phyloP scores from a whole-genome alignment of 176 grass and related monocot species.

The Zizania latifolia region DNA sequence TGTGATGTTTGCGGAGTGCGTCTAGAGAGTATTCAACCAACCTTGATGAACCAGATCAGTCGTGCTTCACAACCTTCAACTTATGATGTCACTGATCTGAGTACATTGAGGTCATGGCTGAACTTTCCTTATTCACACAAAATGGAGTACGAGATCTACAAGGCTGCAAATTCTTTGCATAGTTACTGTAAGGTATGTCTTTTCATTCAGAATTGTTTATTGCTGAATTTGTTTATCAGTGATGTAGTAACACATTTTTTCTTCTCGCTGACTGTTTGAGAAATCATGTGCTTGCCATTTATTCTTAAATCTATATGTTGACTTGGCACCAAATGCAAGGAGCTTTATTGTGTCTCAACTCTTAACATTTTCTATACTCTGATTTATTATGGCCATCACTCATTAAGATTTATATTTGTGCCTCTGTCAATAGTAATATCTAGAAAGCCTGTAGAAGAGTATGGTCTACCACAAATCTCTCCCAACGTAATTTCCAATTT shows the following conservation, averaged over 20 bases:
- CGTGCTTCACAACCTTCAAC: slow-evolving; percentile 48
- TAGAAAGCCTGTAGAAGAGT: background rate
- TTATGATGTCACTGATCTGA: slow-evolving; percentile 61
- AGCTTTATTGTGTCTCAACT: background rate
- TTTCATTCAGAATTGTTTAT: background rate
- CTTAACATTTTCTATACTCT: background rate
- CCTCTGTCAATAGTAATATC: background rate
- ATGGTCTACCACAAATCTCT: background rate
- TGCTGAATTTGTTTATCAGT: background rate
- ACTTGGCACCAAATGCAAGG: background rate
- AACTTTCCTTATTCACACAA: slow-evolving; percentile 52
- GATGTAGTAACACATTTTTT: background rate
- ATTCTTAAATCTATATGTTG: background rate
- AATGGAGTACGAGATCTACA: slow-evolving; percentile 74
- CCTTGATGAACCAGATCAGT: slow-evolving; percentile 53
- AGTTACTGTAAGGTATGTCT: slow-evolving; percentile 46
- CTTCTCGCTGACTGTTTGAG: background rate
- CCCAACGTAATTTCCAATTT: background rate
- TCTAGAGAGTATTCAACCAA: slow-evolving; percentile 44
- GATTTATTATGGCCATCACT: background rate
- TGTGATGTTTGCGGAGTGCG: slow-evolving; percentile 62
- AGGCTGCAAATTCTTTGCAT: slow-evolving; percentile 53
- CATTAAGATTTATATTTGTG: background rate
- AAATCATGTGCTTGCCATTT: background rate
- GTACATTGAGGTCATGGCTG: slow-evolving; percentile 54